Evolutionary conservation across 106 monocot genomes (phyloP), one percentile per base, ranked within the genome.

Genomic region (Acorus calamus): DNA sequence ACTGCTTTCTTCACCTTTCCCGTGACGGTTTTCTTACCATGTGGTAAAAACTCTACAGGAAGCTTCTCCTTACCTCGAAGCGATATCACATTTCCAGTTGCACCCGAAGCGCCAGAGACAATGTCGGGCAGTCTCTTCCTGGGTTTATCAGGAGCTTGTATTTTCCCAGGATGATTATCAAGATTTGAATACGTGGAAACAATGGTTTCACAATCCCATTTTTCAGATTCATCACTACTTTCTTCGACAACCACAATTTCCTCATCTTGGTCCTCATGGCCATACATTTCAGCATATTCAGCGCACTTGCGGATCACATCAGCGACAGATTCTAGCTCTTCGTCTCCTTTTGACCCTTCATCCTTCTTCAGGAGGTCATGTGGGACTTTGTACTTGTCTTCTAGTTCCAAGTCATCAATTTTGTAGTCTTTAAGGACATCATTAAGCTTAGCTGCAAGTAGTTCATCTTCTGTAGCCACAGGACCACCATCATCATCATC

Each of bases 141-240:
- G 6, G 68, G 59, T 49, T 81, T 92, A 14, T 43, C 80, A 47
- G 96, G 96, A 49, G 70, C 85, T 66, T 80, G 71, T 49, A 98
- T 98, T 75, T 77, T 87, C 41, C 87, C 96, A 74, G 96, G 96
- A 67, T 88, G 96, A 49, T 92, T 91, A 67, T 98, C 91, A 67
- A 88, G 72, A 66, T 88, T 98, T 11, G 96, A 88, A 62, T 81
- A 98, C 8, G 91, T 98, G 14, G 87, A 83, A 60, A 98, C 80
- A 76, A 98, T 92, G 47, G 85, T 98, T 50, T 98, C 91, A 56
- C 91, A 98, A 65, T 98, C 96, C 91, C 91, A 91, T 12, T 55
- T 8, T 65, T 98, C 91, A 66, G 85, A 92, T 63, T 98, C 96
- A 66, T 88, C 83, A 61, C 85, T 92, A 66, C 91, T 92, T 75